Evolutionary conservation across 805 yeast genomes (phyloP).

Genomic region (Candida yuanshanica): DNA sequence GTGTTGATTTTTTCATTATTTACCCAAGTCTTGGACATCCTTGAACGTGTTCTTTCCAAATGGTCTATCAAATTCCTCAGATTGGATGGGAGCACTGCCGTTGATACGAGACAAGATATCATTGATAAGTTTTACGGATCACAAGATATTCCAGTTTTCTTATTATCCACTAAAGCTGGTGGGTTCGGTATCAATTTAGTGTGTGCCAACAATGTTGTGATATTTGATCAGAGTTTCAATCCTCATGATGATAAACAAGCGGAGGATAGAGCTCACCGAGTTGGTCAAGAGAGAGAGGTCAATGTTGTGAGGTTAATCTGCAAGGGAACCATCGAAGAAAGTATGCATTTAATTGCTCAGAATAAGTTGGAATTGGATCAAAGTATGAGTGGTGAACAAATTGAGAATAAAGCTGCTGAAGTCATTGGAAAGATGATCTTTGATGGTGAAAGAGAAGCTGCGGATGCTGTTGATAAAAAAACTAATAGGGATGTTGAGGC

Average conservation of each 20-base stretch:
- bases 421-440: slow-evolving; percentile 39
- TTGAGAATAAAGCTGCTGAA: slow-evolving; percentile 21
- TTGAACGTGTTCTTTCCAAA: slow-evolving; percentile 67
- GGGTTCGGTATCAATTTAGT: slow-evolving; percentile 97
- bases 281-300: slow-evolving; percentile 87
- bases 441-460: slow-evolving; percentile 11
- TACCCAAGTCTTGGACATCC: slow-evolving; percentile 85
- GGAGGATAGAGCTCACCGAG: slow-evolving; percentile 97
- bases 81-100: slow-evolving; percentile 90
- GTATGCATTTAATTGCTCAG: slow-evolving; percentile 77
- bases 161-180: slow-evolving; percentile 94
- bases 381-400: slow-evolving; percentile 26
- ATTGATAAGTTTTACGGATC: slow-evolving; percentile 88
- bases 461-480: background rate
- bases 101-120: slow-evolving; percentile 85
- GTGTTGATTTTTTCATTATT: slow-evolving; percentile 84
- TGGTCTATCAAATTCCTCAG: slow-evolving; percentile 69
- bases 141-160: slow-evolving; percentile 72
- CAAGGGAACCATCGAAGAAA: slow-evolving; percentile 79
- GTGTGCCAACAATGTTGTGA: slow-evolving; percentile 88
- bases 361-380: slow-evolving; percentile 83
- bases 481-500: background rate
- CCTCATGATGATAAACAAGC: slow-evolving; percentile 99
- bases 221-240: slow-evolving; percentile 90
- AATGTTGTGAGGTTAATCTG: slow-evolving; percentile 70